phyloP scores from a whole-genome alignment of 2,329 filamentous ascomycete species.

The Colletotrichum lini region DNA sequence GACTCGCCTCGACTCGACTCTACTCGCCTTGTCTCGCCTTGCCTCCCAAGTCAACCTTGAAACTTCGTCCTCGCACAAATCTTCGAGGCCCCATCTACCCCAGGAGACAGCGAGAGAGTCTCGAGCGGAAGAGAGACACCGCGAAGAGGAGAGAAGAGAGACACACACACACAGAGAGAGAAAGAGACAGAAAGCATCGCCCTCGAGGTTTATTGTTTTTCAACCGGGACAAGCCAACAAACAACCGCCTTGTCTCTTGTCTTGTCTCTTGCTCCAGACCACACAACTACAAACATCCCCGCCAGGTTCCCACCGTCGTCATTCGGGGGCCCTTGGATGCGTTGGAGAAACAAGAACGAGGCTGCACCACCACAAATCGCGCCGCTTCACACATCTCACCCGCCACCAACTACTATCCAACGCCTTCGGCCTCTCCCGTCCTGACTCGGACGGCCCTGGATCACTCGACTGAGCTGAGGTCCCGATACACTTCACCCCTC shows the following conservation, averaged over 20 bases:
- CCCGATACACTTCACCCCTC: slow-evolving; percentile 22
- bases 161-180: background rate
- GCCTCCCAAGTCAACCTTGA: slow-evolving; percentile 25
- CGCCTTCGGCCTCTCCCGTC: background rate
- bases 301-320: slow-evolving; percentile 25
- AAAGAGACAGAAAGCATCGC: slow-evolving; percentile 3
- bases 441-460: slow-evolving; percentile 22
- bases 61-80: slow-evolving; percentile 24
- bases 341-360: slow-evolving; percentile 33
- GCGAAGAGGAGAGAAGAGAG: background rate
- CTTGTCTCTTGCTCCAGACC: background rate
- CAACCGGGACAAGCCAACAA: slow-evolving; percentile 22
- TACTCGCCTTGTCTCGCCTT: slow-evolving; percentile 22
- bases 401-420: background rate
- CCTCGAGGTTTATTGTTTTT: slow-evolving; percentile 20
- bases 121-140: background rate
- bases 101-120: background rate
- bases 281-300: slow-evolving; percentile 9
- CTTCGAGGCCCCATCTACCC: slow-evolving; percentile 24
- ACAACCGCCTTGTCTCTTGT: slow-evolving; percentile 18
- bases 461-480: slow-evolving; percentile 10
- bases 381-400: slow-evolving; percentile 19
- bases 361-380: slow-evolving; percentile 31
- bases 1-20: slow-evolving; percentile 32
- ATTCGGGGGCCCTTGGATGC: slow-evolving; percentile 34